Conservation (phyloP, 176 grass and related monocot genomes). For the Stipa capillata region DNA sequence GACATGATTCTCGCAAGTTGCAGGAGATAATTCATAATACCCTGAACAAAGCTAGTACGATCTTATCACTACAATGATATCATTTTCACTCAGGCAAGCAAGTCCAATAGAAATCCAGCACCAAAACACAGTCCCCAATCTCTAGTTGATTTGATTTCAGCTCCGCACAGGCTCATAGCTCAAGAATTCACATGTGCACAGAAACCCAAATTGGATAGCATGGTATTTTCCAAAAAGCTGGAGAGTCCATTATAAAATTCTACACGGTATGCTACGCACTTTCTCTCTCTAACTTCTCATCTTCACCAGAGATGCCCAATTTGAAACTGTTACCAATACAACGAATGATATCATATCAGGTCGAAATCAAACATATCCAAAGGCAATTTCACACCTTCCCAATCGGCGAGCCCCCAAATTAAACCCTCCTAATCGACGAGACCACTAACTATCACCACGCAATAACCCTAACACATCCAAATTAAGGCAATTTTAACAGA, state of each 20-base stretch:
- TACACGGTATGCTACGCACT: background rate
- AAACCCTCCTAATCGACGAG: background rate
- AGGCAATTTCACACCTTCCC: too few species aligned
- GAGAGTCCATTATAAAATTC: background rate
- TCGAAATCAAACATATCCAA: background rate
- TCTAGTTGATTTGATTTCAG: background rate
- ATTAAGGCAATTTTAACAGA: background rate
- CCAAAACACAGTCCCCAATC: background rate
- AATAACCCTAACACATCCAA: background rate
- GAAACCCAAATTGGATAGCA: background rate
- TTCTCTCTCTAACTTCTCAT: background rate
- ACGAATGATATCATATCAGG: background rate
- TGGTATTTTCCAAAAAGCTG: background rate
- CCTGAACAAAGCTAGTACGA: background rate
- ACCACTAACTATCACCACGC: too few species aligned
- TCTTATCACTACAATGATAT: background rate
- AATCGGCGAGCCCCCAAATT: background rate
- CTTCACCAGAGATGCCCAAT: background rate
- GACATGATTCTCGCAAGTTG: background rate
- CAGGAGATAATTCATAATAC: background rate
- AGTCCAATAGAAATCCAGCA: background rate
- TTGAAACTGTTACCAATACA: background rate
- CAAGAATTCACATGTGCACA: background rate
- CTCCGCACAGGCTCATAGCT: background rate
- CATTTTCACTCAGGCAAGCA: background rate